Conservation (phyloP, 495 filamentous ascomycete species). For the Aspergillus olivimuriae region DNA sequence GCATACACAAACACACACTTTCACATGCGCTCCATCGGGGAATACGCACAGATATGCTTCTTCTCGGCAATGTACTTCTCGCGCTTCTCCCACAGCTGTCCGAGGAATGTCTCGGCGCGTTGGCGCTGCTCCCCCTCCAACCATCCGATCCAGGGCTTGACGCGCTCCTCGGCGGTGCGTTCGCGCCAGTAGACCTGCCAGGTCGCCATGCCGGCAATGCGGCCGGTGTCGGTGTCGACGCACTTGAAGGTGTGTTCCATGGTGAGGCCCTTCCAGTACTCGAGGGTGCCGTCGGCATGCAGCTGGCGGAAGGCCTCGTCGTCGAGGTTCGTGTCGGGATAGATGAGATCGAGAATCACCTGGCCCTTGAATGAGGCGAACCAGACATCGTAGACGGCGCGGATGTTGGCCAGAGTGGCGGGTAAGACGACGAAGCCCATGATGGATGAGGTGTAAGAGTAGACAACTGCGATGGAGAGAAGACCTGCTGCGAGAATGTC, state of each 20-base stretch:
- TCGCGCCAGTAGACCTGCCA: constrained; percentile 13
- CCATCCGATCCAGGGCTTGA: constrained; percentile 11
- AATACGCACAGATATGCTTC: constrained; percentile 6
- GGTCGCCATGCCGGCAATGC: constrained; percentile 1
- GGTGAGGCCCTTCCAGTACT: not conserved
- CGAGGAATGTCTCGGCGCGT: not conserved
- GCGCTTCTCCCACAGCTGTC: not conserved
- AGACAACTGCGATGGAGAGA: not conserved
- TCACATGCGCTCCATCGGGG: not conserved
- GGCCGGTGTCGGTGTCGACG: not conserved
- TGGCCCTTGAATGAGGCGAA: not conserved
- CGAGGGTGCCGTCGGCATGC: not conserved
- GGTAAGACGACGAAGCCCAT: not conserved
- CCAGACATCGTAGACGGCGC: not conserved
- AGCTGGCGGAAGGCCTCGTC: not conserved
- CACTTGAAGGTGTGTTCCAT: not conserved
- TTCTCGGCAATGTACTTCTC: not conserved
- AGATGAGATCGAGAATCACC: not conserved
- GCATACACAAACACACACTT: not conserved
- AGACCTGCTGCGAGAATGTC: not conserved
- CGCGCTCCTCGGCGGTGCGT: constrained; percentile 3
- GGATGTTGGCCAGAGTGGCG: not conserved
- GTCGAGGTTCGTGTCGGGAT: not conserved
- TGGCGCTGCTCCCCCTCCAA: constrained; percentile 1
- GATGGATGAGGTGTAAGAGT: too few species aligned